These are phyloP conservation scores for Babesia ovis DNA, from an alignment of 169 alveolate genomes.

Conservation along the genomic window DNA sequence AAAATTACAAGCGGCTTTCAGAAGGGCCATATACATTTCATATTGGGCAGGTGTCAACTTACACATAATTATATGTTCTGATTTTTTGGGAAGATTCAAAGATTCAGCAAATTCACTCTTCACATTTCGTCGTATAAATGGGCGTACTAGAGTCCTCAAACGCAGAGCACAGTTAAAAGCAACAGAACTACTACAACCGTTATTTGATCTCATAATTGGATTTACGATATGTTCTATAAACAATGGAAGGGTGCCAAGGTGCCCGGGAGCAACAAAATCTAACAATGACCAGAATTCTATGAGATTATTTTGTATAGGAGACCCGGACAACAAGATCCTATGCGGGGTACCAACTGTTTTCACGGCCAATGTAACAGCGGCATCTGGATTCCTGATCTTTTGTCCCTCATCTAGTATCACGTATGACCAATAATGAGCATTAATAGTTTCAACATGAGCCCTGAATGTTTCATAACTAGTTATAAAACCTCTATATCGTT, in stretches of 20 bases:
- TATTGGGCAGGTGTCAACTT: slow-evolving; percentile 69
- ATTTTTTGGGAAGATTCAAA: slow-evolving; percentile 65
- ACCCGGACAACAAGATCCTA: slow-evolving; percentile 87
- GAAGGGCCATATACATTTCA: slow-evolving; percentile 58
- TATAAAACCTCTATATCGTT: slow-evolving; percentile 20
- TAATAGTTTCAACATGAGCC: slow-evolving; percentile 54
- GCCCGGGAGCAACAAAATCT: slow-evolving; percentile 92
- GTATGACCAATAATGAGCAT: slow-evolving; percentile 78
- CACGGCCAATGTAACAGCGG: slow-evolving; percentile 84
- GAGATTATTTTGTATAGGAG: slow-evolving; percentile 92
- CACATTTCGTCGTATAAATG: slow-evolving; percentile 42
- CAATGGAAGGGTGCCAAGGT: slow-evolving; percentile 83
- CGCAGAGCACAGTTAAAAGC: slow-evolving; percentile 38
- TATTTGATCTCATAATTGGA: slow-evolving; percentile 54
- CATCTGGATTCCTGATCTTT: slow-evolving; percentile 89
- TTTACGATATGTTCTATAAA: slow-evolving; percentile 81
- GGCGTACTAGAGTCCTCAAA: slow-evolving; percentile 43
- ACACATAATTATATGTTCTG: slow-evolving; percentile 74
- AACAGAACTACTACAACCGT: slow-evolving; percentile 1
- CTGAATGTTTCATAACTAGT: slow-evolving; percentile 75
- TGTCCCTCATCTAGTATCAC: slow-evolving; percentile 93
- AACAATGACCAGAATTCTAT: slow-evolving; percentile 92
- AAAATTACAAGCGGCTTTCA: slow-evolving; percentile 13
- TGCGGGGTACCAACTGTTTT: slow-evolving; percentile 82
- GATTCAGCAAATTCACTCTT: slow-evolving; percentile 27